Evolutionary conservation across 2,329 filamentous ascomycete species (phyloP), one percentile per base, ranked within the genome.

Genomic region (Scedosporium apiospermum): DNA sequence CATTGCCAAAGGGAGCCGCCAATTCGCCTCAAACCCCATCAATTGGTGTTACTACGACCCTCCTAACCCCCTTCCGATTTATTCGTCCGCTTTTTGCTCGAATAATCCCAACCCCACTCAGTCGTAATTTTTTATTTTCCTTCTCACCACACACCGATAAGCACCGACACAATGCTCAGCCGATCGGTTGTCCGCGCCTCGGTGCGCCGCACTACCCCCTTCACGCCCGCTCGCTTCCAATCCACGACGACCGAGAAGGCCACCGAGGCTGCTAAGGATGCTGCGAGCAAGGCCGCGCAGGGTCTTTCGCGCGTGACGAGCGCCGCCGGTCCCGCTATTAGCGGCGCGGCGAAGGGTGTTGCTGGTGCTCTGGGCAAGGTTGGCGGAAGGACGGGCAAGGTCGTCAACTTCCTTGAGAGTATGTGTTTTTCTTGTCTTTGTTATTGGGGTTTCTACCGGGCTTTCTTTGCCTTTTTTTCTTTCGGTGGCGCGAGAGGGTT

Each of bases 331-430:
- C 88, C 90, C 65, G 90, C 87, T 65, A 81, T 96, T 70, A 82
- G 84, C 69, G 87, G 85, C 73, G 90, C 89, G 69, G 89, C 89
- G 63, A 84, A 85, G 73, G 83, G 85, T 63, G 77, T 88, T 68
- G 78, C 81, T 68, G 84, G 78, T 72, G 86, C 89, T 63, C 77
- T 96, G 69, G 81, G 85, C 74, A 89, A 86, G 78, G 82, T 93
- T 73, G 93, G 92, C 71, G 93, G 93, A 71, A 86, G 89, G 70
- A 93, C 91, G 65, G 92, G 91, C 71, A 86, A 83, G 76, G 73
- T 93, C 68, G 84, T 96, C 75, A 82, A 81, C 69, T 90, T 93
- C 72, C 81, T 95, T 71, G 90, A 97, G 83, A 88, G 95, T 98
- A 85, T 79, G 92, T 80, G 30, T 62, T 64, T 34, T 51, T 23